A percentile compares a stretch with the other conserved stretches of the same genome.
These are phyloP conservation scores for Aspergillus baeticus DNA, from an alignment of 495 filamentous ascomycete genomes.

Conservation along the genomic window DNA sequence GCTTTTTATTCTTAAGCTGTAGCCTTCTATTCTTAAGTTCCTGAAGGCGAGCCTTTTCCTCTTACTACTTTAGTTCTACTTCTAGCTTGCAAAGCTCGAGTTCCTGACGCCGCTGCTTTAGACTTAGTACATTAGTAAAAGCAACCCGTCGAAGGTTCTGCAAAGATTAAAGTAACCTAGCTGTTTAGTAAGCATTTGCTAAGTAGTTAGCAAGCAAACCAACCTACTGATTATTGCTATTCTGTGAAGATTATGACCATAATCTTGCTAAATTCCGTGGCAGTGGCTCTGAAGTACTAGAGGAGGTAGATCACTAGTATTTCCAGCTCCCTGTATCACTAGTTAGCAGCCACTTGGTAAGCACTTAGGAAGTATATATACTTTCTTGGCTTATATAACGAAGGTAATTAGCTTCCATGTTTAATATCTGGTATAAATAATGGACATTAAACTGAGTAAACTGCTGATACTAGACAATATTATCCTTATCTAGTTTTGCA, in stretches of 20 bases:
- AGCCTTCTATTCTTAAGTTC: constrained; percentile 1
- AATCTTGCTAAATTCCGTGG: background rate
- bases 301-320: background rate
- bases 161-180: background rate
- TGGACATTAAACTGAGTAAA: constrained; percentile 1
- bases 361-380: constrained; percentile 7
- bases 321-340: background rate
- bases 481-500: constrained; percentile 9
- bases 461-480: constrained; percentile 1
- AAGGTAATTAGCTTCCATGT: constrained; percentile 12
- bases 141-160: background rate
- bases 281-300: background rate
- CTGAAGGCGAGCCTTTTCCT: background rate
- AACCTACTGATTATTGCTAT: background rate
- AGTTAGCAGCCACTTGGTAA: background rate
- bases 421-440: constrained; percentile 3
- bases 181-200: background rate
- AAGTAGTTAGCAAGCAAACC: background rate
- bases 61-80: background rate
- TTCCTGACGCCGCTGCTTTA: constrained; percentile 6
- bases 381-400: constrained; percentile 4
- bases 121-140: background rate
- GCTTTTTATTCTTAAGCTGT: constrained; percentile 4
- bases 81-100: constrained; percentile 2
- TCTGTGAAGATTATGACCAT: background rate